Base-by-base conservation (phyloP, 148 eudicot genomes). In the Euryodendron excelsum region DNA sequence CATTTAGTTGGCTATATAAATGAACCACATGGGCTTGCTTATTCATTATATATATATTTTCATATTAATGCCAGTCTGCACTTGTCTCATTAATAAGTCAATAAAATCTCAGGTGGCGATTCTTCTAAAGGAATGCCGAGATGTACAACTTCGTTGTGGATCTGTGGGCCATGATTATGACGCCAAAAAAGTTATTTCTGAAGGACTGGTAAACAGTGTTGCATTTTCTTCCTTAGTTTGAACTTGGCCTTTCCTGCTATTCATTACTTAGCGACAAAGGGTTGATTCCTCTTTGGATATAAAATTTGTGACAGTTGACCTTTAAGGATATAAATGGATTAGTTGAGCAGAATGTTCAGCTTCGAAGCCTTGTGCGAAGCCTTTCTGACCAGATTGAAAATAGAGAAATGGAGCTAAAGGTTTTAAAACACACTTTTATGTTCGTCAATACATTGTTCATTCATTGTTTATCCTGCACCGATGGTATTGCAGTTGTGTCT, bases 341-440 rank as follows among this genome's bases (percentile, higher is more conserved):
- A 69, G 99, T 96, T 82, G 99, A 96, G 87, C 99, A 96, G 84
- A 96, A 96, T 86, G 93, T 87, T 64, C 91, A 93, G 91, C 88
- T 96, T 58, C 91, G 99, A 30, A 86, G 92, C 69, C 87, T 96
- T 53, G 97, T 90, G 68, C 94, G 90, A 73, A 89, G 85, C 78
- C 86, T 96, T 80, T 88, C 99, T 79, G 93, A 91, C 80, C 92
- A 90, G 85, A 81, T 93, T 81, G 93, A 90, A 73, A 82, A 78
- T 48, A 85, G 82, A 81, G 97, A 90, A 75, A 72, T 39, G 53
- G 92, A 88, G 77, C 67, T 90, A 47, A 91, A 86, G 92, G 93
- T 85, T 79, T n/a, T 36, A 30, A 47, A 47, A 27, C 45, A 39
- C 33, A 59, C 61, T 48, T 45, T 18, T 76, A 61, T 55, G 73